These are phyloP conservation scores for Achlya hypogyna DNA, from an alignment of 352 stramenopile genomes.

Conservation along the genomic window DNA sequence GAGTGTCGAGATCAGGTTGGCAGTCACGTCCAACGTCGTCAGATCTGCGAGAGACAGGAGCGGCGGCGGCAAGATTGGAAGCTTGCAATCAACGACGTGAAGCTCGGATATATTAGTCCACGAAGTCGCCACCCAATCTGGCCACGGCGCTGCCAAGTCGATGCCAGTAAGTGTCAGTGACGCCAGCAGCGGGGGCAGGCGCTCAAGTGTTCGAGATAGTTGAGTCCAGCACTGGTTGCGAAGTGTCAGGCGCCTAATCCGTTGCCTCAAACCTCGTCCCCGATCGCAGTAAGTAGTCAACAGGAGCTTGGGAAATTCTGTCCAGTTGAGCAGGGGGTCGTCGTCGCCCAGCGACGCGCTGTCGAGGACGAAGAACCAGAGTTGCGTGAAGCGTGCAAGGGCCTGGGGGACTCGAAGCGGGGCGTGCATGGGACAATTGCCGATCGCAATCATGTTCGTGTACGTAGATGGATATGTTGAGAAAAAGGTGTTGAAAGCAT, in stretches of 20 bases:
- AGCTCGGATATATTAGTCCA: not conserved
- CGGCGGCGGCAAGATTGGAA: not conserved
- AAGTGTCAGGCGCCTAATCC: not conserved
- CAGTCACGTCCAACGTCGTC: too few species aligned
- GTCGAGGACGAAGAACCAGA: not conserved
- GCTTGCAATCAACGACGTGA: not conserved
- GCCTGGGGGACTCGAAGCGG: not conserved
- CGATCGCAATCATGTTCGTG: not conserved
- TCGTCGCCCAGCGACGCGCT: not conserved
- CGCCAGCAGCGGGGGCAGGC: not conserved
- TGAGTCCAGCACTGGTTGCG: not conserved
- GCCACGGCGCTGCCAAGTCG: not conserved
- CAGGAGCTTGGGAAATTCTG: not conserved
- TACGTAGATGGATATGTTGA: not conserved
- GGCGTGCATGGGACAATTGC: not conserved
- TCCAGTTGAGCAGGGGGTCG: not conserved
- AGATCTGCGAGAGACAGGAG: not conserved
- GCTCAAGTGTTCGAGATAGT: not conserved
- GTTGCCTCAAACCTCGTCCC: not conserved
- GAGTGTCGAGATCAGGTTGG: too few species aligned
- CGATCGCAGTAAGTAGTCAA: not conserved
- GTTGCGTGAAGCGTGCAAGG: not conserved
- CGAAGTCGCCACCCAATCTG: not conserved
- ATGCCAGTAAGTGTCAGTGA: not conserved
- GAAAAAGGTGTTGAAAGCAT: not conserved